These are phyloP conservation scores for Russula emetica DNA, from an alignment of 768 basidiomycete species.

Conservation along the genomic window DNA sequence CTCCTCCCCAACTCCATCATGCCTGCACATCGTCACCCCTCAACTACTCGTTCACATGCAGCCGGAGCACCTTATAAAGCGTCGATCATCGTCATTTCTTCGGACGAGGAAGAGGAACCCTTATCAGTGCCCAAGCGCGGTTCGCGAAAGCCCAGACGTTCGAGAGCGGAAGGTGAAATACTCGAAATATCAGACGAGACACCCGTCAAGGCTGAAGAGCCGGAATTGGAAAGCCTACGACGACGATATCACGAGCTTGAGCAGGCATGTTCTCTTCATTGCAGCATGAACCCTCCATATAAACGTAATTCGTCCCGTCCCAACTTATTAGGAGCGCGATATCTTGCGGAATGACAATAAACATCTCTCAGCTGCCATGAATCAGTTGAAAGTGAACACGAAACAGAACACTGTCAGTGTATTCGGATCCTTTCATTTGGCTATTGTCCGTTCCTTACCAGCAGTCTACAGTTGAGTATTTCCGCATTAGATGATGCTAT, in stretches of 20 bases:
- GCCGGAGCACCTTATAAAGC: conserved; percentile 1
- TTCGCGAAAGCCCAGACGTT: conserved; percentile 7
- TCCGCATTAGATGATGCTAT: conserved; percentile 47
- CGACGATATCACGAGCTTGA: conserved; percentile 17
- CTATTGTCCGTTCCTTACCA: neutral
- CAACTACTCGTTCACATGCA: conserved; percentile 3
- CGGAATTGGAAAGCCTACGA: conserved; percentile 3
- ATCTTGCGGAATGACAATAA: conserved; percentile 8
- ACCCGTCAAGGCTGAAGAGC: conserved; percentile 15
- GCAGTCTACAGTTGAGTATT: conserved; percentile 9
- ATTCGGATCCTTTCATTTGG: neutral
- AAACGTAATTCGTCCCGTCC: neutral
- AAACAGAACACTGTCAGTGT: conserved; percentile 15
- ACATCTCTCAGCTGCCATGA: conserved; percentile 3
- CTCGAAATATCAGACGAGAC: conserved; percentile 18
- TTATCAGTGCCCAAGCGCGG: neutral
- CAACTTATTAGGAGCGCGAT: conserved; percentile 11
- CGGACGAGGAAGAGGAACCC: conserved; percentile 21
- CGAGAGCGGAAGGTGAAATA: conserved; percentile 1
- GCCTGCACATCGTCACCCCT: conserved; percentile 17
- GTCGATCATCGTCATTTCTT: conserved; percentile 22
- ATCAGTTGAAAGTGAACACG: conserved; percentile 19
- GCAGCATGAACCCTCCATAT: neutral
- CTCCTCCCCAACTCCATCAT: conserved; percentile 5
- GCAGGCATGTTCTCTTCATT: conserved; percentile 6